Base-by-base conservation (phyloP, 176 grass and related monocot species). In the Saccharum spontaneum region DNA sequence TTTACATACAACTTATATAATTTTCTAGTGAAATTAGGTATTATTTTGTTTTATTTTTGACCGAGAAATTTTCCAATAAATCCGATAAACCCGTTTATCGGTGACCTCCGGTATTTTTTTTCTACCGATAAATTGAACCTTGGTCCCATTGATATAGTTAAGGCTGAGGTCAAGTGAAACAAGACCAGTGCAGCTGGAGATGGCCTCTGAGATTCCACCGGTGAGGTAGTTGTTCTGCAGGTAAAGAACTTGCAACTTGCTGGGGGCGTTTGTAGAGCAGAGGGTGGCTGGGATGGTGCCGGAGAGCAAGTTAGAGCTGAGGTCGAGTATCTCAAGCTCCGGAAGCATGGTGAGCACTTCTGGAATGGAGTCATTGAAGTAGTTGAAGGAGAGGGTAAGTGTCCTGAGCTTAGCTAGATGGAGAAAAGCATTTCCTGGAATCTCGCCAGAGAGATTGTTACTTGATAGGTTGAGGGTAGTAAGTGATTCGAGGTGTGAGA, bases 361-460 rank as follows among this genome's bases (percentile, higher is more conserved):
- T 0, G 73, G 71, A 62, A 94, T 61, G 59, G 28, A 10, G 11
- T 85, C 80, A 24, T 26, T 77, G 67, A 94, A 90, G 69, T 67
- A 62, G 37, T 94, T 94, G 64, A 89, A 91, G 31, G 77, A 87
- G 16, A 94, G 84, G 75, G 74, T 18, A 6, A 94, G 64, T 46
- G 17, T 41, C 18, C 50, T 84, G 72, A 91, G 89, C 39, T 79
- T 61, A 40, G 76, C 8, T 63, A 94, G 84, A 26, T 33, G 28
- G 20, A 52, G 9, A 18, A 94, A 46, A 62, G 67, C 22, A 0
- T 31, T 10, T 20, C 55, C 50, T 34, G 92, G 87, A 54, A 91
- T 26, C 43, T 89, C 64, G 13, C 89, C 89, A 1, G 89, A 87
- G 67, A 94, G 89, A 48, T 91, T 89, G 61, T 94, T 94, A 14